These are phyloP conservation scores for Mercurialis annua DNA, from an alignment of 345 rosid species.

Conservation along the genomic window DNA sequence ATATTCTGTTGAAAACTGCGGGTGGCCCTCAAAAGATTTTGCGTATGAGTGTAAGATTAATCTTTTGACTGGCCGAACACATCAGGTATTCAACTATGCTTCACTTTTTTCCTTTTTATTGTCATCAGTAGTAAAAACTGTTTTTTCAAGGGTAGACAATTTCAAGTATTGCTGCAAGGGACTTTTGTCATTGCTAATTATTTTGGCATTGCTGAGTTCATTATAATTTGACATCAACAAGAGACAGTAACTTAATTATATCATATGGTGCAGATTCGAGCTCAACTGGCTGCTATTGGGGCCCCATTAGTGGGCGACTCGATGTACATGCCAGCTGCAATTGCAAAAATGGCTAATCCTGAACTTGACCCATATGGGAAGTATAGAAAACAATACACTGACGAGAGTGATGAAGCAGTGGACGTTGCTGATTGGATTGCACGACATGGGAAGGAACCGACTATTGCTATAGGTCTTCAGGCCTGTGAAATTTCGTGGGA, in stretches of 20 bases:
- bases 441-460: constrained; percentile 74
- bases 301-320: constrained; percentile 91
- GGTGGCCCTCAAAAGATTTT: constrained; percentile 58
- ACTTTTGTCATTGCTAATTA: neutral
- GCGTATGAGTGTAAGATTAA: constrained; percentile 87
- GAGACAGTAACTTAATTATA: constrained; percentile 2
- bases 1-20: constrained; percentile 53
- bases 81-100: constrained; percentile 55
- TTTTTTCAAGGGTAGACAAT: neutral
- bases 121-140: no score
- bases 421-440: constrained; percentile 63
- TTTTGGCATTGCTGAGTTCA: neutral
- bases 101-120: neutral
- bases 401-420: constrained; percentile 47
- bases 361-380: constrained; percentile 70
- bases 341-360: constrained; percentile 60
- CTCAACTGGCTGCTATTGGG: constrained; percentile 86
- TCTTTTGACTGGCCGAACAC: constrained; percentile 92
- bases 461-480: constrained; percentile 77
- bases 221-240: neutral
- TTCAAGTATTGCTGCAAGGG: neutral
- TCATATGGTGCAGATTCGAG: constrained; percentile 57
- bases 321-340: constrained; percentile 82
- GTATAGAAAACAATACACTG: constrained; percentile 25
- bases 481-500: constrained; percentile 93